Base-by-base conservation (phyloP, 495 filamentous ascomycete genomes). In the Podospora sp. region DNA sequence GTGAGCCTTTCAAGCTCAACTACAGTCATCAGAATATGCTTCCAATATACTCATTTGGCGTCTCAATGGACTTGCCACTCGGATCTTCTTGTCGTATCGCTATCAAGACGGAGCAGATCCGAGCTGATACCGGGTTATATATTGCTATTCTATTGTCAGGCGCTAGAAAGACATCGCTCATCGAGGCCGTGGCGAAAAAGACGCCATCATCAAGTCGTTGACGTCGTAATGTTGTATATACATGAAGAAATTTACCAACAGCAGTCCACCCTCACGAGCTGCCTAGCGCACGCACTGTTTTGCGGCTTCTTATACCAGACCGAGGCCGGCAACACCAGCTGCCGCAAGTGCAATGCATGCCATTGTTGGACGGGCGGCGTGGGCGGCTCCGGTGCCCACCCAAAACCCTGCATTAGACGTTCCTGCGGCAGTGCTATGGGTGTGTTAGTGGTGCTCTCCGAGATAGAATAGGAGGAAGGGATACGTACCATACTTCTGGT, bases 371-470 rank as follows among this genome's bases (percentile, higher is more conserved):
- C 71, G 70, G 16, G 75, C 66, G 0, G 68, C 65, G 49, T 75
- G 72, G 14, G 59, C 68, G 6, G 35, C 16, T 1, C 33, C 71
- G 1, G 69, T 76, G 18, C 75, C 75, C 35, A 77, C 73, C 50
- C 66, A 69, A 55, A 77, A 77, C 12, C 74, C 75, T 9, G 21
- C 60, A 1, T 68, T 62, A 1, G 63, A 51, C 0, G 74, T 75
- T 0, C 65, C 74, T 7, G 69, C 51, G 69, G 74, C 58, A 9
- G 74, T 71, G 65, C 61, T 63, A 25, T 12, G 33, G 14, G 26
- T 52, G 59, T 16, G 26, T 59, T 25, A 29, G 56, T 33, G 22
- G 36, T 29, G 36, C n/a, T 20, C 24, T 29, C 11, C 1, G n/a
- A 24, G 14, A 2, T 11, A 49, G 36, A 8, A 60, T 11, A 33